Evolutionary conservation across 495 filamentous ascomycete genomes (phyloP), one percentile per base, ranked within the genome.

Genomic region (Lophium mytilinum): DNA sequence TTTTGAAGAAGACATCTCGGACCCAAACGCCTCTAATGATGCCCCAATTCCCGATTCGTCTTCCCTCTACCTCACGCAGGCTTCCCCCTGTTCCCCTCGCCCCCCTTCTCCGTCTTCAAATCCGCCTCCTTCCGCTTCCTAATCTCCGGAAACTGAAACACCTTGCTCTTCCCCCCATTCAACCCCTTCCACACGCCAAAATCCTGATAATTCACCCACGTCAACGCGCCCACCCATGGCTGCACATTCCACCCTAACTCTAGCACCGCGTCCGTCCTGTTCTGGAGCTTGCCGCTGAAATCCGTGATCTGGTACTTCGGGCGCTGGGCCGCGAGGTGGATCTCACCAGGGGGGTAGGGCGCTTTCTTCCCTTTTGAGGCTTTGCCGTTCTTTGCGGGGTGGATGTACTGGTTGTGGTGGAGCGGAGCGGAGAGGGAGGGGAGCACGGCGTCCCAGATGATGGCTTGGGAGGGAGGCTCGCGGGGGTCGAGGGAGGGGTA

Each of bases 371-470:
- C 47, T 19, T 57, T 61, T 54, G 68, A 46, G 73, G 47, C 72
- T 47, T 70, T 66, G 34, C 78, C 63, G 1, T 62, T 63, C 24
- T 30, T 30, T 6, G 24, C 24, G 15, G 66, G 66, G 65, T 69
- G 61, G 62, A 71, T 59, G 71, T 71, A 77, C 69, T 62, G 76
- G 73, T 72, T 83, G 73, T 49, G 61, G 62, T 74, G 71, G 61
- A 51, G 67, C 37, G 80, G 75, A 9, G 79, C 79, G 39, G 70
- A 76, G n/a, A 82, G 75, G 60, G 83, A 80, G 15, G 84, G 83
- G 76, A 98, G 89, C 73, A 98, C 96, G 34, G 75, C 76, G 72
- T 98, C 93, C 93, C 93, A 98, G 74, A 98, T 88, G 37, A 98
- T 81, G 63, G 88, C 88, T 72, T 90, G 82, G 62, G 80, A 77